Evolutionary conservation across 371 early-diverging fungal genomes (phyloP), one percentile per base, ranked within the genome.

Genomic region (Syncephalis plumigaleata): DNA sequence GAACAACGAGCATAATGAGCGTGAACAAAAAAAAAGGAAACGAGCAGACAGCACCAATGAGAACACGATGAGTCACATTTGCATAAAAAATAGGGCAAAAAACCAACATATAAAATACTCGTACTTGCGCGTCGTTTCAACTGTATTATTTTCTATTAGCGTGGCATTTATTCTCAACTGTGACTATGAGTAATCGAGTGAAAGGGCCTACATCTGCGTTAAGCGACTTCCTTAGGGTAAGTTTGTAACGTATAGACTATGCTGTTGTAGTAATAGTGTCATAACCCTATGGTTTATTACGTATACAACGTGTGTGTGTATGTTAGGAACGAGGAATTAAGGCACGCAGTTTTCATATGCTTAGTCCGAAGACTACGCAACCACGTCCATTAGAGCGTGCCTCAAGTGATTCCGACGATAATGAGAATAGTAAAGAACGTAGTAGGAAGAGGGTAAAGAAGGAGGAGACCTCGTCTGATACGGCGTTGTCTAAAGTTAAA

Each of bases 161-260:
- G n/a, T n/a, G n/a, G n/a, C n/a, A n/a, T n/a, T n/a, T n/a, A n/a
- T n/a, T n/a, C n/a, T n/a, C n/a, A n/a, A n/a, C n/a, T n/a, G n/a
- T n/a, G n/a, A n/a, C n/a, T n/a, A 20, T 9, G 17, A 9, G 20
- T 2, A 42, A 31, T 16, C 3, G 18, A 2, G 49, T 48, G 3
- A 40, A 31, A 27, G 49, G 49, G 2, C 49, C 49, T 27, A 24
- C 36, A 16, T 48, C 49, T 2, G 49, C 49, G 25, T 43, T 48
- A 26, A 48, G 42, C 18, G 31, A 16, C 21, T 48, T 48, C 21
- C 39, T 47, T 21, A 22, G 17, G 11, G 47, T 37, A 45, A 47
- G 21, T 47, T 7, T 16, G n/a, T n/a, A n/a, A n/a, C n/a, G n/a
- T n/a, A n/a, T 31, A 31, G 4, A 31, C 31, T 7, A 11, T 11